These are phyloP conservation scores for Alternaria sp. DNA, from an alignment of 2,329 filamentous ascomycete species.

Conservation along the genomic window DNA sequence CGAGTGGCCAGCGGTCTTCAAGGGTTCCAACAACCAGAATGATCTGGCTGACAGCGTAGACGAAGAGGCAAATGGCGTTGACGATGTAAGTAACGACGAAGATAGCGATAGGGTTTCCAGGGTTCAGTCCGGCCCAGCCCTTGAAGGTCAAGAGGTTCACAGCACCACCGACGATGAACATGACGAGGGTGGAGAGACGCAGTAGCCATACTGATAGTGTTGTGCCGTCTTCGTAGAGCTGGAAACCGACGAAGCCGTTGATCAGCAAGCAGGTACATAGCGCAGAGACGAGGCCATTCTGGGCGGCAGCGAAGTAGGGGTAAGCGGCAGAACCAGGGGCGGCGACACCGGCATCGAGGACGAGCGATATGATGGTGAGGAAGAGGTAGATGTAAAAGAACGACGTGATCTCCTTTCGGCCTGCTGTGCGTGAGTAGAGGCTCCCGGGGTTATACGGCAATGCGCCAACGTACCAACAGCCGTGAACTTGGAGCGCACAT, in stretches of 20 bases:
- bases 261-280: conserved; percentile 89
- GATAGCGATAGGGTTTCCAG: conserved; percentile 84
- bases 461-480: conserved; percentile 77
- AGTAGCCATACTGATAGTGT: conserved; percentile 93
- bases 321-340: conserved; percentile 82
- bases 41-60: conserved; percentile 89
- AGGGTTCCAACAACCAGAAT: conserved; percentile 88
- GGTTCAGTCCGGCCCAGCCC: conserved; percentile 83
- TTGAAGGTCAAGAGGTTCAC: conserved; percentile 94
- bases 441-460: conserved; percentile 58
- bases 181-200: conserved; percentile 76
- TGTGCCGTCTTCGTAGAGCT: conserved; percentile 97
- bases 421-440: conserved; percentile 54
- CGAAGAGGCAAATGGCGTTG: conserved; percentile 83
- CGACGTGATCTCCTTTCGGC: conserved; percentile 76
- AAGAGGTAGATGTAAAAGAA: conserved; percentile 99
- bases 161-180: conserved; percentile 87
- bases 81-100: conserved; percentile 93
- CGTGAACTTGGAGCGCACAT: conserved; percentile 96
- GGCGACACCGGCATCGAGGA: conserved; percentile 91
- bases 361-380: conserved; percentile 84
- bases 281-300: conserved; percentile 84
- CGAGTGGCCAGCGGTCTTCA: conserved; percentile 93
- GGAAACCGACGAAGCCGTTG: conserved; percentile 98
- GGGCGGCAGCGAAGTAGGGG: conserved; percentile 89